Base-by-base conservation (phyloP, 371 early-diverging fungal genomes). In the Apophysomyces ossiformis region DNA sequence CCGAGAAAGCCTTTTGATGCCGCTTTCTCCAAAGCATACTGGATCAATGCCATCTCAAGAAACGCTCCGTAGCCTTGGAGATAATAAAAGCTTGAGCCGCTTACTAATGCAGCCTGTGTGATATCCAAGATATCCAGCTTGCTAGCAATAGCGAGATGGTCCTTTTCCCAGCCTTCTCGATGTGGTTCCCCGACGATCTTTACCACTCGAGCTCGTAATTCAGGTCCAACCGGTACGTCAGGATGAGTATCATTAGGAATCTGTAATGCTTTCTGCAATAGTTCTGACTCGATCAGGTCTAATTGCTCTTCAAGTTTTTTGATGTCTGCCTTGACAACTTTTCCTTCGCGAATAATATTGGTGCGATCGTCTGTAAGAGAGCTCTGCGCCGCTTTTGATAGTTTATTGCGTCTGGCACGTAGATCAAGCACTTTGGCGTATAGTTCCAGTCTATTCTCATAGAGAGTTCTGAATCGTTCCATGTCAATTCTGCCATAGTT, bases 31-130 rank as follows among this genome's bases (percentile, higher is more conserved):
- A 95, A 85, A 0, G 96, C 95, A 70, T 91, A 95, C 69, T 95
- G 94, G 18, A 91, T 82, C 63, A 97, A 76, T 7, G 95, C 96
- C 61, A 91, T 76, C 74, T 97, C 98, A 16, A 97, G 78, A 60
- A 95, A 76, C 0, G 94, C 95, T 18, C 93, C 97, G 13, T 83
- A 85, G 54, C 91, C 91, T 60, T 90, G 88, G 38, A 95, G 84
- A 72, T 94, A 96, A 65, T 96, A 95, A 73, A 95, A 97, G 12
- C 93, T 85, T 9, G 89, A 82, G 5, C 98, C 97, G 1, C 92
- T 84, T 4, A 94, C 93, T 16, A 88, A 77, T 0, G 95, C 89
- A 0, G 93, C 96, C 32, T 94, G 87, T 43, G 92, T 87, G 60
- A 96, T 87, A 70, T 97, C 95, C 15, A 94, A 71, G 62, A 96